Base-by-base conservation (phyloP, 139 green algal genomes). In the Coelastrella sp. region DNA sequence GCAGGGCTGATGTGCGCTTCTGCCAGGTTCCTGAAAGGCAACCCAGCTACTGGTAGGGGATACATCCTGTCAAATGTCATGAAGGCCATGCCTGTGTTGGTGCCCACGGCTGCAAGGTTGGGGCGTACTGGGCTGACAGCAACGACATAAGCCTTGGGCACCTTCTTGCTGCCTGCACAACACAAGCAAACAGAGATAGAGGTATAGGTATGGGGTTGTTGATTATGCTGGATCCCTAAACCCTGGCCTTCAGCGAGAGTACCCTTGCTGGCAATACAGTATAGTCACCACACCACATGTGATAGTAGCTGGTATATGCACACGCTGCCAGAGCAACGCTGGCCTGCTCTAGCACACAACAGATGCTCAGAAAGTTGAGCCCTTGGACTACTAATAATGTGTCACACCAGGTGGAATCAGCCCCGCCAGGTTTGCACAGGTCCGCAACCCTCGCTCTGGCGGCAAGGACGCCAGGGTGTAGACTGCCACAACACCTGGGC, bases 61-160 rank as follows among this genome's bases (percentile, higher is more conserved):
- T 83, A 76, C 78, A 85, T 74, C 21, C 64, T 43, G 38, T 81
- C 64, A 48, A 87, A 66, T 3, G 40, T 71, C 60, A 93, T 74
- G 53, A 93, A 74, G 0, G 83, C 88, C 7, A 77, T 60, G 51
- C 90, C 90, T 30, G 68, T 80, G 83, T 92, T 93, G 67, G 82
- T 82, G 27, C 81, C 90, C 1, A 86, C 77, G 2, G 82, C 84
- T 19, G 89, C 80, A 1, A 90, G 27, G 51, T 88, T 48, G 23
- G 90, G 88, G n/a, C 84, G 83, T 15, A 83, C 43, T 3, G 88
- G 87, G 85, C 91, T 89, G n/a, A 88, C 79, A 41, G 79, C 67
- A 2, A 92, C 53, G n/a, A 53, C 37, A 81, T 93, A 92, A 7
- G 90, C 62, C 88, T 93, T 93, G 81, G 90, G 90, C 9, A 68